These are phyloP conservation scores for Ogataea corticis DNA, from an alignment of 805 yeast species.

Conservation along the genomic window DNA sequence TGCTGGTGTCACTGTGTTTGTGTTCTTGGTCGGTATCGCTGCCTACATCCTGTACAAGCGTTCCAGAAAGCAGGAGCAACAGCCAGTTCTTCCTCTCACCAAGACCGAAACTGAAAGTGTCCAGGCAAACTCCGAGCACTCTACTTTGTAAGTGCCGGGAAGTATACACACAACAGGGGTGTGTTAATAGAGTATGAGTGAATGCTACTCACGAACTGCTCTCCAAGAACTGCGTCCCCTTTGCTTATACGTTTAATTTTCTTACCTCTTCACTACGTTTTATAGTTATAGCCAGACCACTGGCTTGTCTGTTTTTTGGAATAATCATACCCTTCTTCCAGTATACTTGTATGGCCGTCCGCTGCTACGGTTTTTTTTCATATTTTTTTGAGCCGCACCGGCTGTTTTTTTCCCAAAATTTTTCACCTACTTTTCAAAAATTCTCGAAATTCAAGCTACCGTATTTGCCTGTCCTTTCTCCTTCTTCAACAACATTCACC, in stretches of 20 bases:
- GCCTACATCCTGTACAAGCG: constrained; percentile 22
- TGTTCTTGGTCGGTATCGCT: constrained; percentile 37
- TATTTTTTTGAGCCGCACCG: neutral
- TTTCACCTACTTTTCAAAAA: neutral
- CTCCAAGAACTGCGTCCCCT: no score
- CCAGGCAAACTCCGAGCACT: constrained; percentile 4
- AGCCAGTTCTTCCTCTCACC: constrained; percentile 3
- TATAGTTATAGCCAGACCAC: no score
- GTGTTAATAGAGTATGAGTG: no score
- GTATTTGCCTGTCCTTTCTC: neutral
- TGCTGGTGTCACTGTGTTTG: constrained; percentile 52
- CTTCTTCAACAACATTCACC: constrained; percentile 21
- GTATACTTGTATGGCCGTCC: no score
- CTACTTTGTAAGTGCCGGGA: neutral
- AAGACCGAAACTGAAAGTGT: constrained; percentile 4
- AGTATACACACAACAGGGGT: no score
- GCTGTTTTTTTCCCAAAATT: neutral
- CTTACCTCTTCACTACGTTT: no score
- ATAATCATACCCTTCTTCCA: no score
- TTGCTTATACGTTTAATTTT: no score
- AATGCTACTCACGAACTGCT: no score
- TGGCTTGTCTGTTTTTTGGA: no score
- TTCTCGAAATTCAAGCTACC: neutral
- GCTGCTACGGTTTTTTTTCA: no score
- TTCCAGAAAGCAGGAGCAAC: neutral